Conservation (phyloP, 2,329 filamentous ascomycete genomes). For the Claviceps spartinae region DNA sequence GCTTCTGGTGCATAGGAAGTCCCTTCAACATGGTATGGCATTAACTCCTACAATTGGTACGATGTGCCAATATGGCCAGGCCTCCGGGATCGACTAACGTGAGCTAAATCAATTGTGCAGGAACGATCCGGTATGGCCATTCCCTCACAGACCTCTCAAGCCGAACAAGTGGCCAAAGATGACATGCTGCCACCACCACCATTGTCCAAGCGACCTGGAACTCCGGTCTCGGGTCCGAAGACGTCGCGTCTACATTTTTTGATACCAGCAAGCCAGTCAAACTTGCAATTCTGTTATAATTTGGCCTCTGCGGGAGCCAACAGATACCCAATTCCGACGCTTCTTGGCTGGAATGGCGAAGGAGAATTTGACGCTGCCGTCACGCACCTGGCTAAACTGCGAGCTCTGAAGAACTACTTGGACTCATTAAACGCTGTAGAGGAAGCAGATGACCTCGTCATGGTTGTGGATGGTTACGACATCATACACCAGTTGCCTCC, state of each 20-base stretch:
- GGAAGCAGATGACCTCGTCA: constrained; percentile 42
- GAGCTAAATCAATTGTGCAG: neutral
- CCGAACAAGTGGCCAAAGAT: neutral
- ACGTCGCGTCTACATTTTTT: constrained; percentile 24
- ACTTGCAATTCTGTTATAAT: constrained; percentile 24
- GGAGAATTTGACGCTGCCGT: constrained; percentile 20
- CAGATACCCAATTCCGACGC: constrained; percentile 22
- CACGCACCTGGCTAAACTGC: constrained; percentile 27
- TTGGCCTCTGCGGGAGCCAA: constrained; percentile 24
- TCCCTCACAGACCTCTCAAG: neutral
- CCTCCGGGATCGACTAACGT: neutral
- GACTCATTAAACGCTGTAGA: constrained; percentile 14
- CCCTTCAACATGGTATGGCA: constrained; percentile 2
- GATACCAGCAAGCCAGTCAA: constrained; percentile 23
- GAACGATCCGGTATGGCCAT: neutral
- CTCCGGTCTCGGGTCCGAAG: constrained; percentile 1
- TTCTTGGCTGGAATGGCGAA: constrained; percentile 25
- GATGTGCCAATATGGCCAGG: neutral
- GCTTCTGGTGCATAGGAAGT: neutral
- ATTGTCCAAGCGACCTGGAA: neutral
- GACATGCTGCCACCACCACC: neutral
- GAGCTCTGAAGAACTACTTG: constrained; percentile 22
- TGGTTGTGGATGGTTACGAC: constrained; percentile 51
- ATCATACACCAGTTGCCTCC: constrained; percentile 53
- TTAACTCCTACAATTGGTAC: neutral